Conservation (phyloP, 441 rosid genomes). For the Cnidoscolus chayamansa region DNA sequence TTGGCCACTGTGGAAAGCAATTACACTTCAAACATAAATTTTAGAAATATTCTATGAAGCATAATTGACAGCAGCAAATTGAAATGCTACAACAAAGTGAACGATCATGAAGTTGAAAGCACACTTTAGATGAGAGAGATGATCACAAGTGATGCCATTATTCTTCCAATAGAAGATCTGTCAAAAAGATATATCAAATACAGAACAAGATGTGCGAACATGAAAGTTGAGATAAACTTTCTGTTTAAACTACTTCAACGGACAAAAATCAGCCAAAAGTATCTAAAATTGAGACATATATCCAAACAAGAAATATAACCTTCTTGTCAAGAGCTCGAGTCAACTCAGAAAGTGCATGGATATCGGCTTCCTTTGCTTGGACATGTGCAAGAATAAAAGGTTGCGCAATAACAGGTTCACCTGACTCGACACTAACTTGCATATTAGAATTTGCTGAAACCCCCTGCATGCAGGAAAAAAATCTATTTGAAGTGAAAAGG, state of each 20-base stretch:
- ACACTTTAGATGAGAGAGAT: neutral
- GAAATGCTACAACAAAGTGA: neutral
- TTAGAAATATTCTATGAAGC: neutral
- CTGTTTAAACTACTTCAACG: neutral
- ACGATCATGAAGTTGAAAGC: neutral
- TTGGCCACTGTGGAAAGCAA: conserved; percentile 3
- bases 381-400: conserved; percentile 41
- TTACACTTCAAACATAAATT: conserved; percentile 8
- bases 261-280: conserved; percentile 9
- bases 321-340: conserved; percentile 67
- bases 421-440: conserved; percentile 41
- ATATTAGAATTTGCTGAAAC: conserved; percentile 39
- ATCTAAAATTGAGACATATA: conserved; percentile 15
- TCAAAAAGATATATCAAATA: neutral
- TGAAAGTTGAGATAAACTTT: neutral
- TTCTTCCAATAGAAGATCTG: neutral
- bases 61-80: neutral
- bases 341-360: conserved; percentile 59
- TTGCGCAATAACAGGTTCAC: conserved; percentile 39
- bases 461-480: conserved; percentile 39
- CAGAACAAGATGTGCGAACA: neutral
- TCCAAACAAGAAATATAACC: conserved; percentile 41
- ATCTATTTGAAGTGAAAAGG: conserved; percentile 35
- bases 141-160: neutral
- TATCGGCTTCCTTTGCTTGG: conserved; percentile 78